phyloP scores from a whole-genome alignment of 2,329 filamentous ascomycete genomes.

The Pseudocercospora cruenta region DNA sequence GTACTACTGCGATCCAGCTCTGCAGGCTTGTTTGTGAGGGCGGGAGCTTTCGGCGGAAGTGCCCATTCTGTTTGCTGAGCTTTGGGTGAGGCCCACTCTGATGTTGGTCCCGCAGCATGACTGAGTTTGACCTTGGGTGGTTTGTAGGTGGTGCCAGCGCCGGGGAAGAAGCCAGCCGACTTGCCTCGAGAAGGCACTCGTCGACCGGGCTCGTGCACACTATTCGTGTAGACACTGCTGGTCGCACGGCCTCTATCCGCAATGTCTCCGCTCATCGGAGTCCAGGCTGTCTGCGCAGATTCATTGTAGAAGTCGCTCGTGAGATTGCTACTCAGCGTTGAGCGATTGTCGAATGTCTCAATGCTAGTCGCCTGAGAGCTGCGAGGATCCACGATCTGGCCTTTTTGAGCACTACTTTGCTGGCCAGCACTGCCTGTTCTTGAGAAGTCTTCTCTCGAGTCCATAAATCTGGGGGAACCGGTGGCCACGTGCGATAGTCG shows the following conservation, averaged over 20 bases:
- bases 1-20: conserved; percentile 36
- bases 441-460: conserved; percentile 53
- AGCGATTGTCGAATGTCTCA: conserved; percentile 34
- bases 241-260: conserved; percentile 38
- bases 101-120: conserved; percentile 28
- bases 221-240: conserved; percentile 51
- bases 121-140: conserved; percentile 34
- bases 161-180: conserved; percentile 56
- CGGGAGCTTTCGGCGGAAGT: conserved; percentile 23
- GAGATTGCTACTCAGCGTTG: conserved; percentile 35
- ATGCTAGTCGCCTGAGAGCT: conserved; percentile 32
- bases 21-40: conserved; percentile 18
- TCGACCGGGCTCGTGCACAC: conserved; percentile 50
- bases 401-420: conserved; percentile 25
- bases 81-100: conserved; percentile 31
- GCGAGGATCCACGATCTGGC: conserved; percentile 38
- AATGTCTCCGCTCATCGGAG: conserved; percentile 33
- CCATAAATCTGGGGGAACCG: conserved; percentile 70
- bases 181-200: conserved; percentile 47
- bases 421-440: conserved; percentile 32
- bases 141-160: conserved; percentile 35
- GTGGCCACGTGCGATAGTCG: conserved; percentile 69
- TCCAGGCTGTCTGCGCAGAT: conserved; percentile 38
- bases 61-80: conserved; percentile 29
- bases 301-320: conserved; percentile 39